Conservation (phyloP, 176 grass and related monocot species). For the maize (Zea mays) region Zm-B73-REFERENCE-NAM-5.0 NC_050100.1:208355001-208355500, state of each 20-base stretch:
- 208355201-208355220: not conserved
- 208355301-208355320: conserved; percentile 61
- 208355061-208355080: not conserved
- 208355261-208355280: conserved; percentile 10
- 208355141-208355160: conserved; percentile 47
- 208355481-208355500: not conserved
- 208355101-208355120: conserved; percentile 50
- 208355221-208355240: not conserved
- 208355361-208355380: conserved; percentile 70
- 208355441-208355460: conserved; percentile 35
- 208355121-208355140: conserved; percentile 37
- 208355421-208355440: conserved; percentile 64
- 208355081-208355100: conserved; percentile 36
- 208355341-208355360: conserved; percentile 74
- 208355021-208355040: conserved; percentile 33
- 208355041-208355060: conserved; percentile 35
- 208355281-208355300: conserved; percentile 61
- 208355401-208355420: conserved; percentile 85
- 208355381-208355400: conserved; percentile 85
- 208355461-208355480: conserved; percentile 20
- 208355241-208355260: not conserved
- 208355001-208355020: conserved; percentile 16
- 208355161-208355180: conserved; percentile 50
- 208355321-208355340: conserved; percentile 64
- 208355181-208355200: not conserved